Evolutionary conservation across 257 asterid species (phyloP).

Genomic region (Hygrophila difformis): DNA sequence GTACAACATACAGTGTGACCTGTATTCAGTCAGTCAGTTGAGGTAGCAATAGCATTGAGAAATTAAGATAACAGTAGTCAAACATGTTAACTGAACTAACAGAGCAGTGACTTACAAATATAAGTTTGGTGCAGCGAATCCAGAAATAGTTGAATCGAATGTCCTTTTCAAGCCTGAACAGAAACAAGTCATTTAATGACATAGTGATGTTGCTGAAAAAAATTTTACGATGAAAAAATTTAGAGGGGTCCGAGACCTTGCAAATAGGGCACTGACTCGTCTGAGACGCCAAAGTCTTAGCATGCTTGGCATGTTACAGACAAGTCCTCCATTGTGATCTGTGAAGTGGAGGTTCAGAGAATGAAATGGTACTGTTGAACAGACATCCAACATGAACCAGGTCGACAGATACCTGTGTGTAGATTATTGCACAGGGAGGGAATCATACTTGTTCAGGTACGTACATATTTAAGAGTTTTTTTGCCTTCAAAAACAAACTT

Average conservation of each 20-base stretch:
- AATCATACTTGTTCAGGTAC: conserved; percentile 2
- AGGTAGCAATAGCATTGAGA: not conserved
- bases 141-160: too few relatives aligned
- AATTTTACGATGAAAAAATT: not conserved
- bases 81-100: not conserved
- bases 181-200: conserved; percentile 16
- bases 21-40: conserved; percentile 10
- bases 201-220: not conserved
- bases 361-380: conserved; percentile 74
- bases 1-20: conserved; percentile 58
- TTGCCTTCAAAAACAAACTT: not conserved
- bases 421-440: not conserved
- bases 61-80: not conserved
- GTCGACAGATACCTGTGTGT: conserved; percentile 55
- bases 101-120: conserved; percentile 34
- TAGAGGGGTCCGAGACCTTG: conserved; percentile 32
- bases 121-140: conserved; percentile 67
- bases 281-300: conserved; percentile 90
- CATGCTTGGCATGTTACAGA: conserved; percentile 59
- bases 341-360: conserved; percentile 44
- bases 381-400: conserved; percentile 74
- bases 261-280: conserved; percentile 68
- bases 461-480: conserved; percentile 7
- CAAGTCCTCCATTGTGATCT: conserved; percentile 48
- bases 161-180: too few relatives aligned